Conservation (phyloP, 768 basidiomycete species). For the Rhodotorula graminis region DNA sequence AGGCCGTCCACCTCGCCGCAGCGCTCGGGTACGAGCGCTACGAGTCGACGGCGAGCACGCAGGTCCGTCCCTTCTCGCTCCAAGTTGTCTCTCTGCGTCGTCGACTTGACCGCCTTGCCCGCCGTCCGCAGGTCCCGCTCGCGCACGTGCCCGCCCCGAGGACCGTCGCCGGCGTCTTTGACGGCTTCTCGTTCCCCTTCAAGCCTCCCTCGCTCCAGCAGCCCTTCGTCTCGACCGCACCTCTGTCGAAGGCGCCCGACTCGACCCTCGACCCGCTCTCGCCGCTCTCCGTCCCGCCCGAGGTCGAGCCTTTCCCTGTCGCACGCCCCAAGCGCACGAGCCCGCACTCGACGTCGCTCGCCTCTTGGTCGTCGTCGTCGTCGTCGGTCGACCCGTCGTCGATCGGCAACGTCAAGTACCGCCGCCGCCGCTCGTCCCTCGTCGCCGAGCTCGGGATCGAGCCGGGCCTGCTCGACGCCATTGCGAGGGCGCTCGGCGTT, state of each 20-base stretch:
- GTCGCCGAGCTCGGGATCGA: slow-evolving; percentile 17
- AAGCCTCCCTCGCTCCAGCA: neutral
- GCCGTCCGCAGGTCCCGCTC: neutral
- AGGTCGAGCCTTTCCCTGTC: too few relatives aligned
- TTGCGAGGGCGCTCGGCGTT: slow-evolving; percentile 18
- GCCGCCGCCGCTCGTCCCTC: slow-evolving; percentile 19
- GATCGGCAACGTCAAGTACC: too few relatives aligned
- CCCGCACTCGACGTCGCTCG: neutral
- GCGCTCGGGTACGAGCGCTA: slow-evolving; percentile 6
- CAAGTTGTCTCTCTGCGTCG: neutral
- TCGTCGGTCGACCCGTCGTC: too few relatives aligned
- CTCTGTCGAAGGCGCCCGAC: neutral
- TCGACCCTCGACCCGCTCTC: neutral
- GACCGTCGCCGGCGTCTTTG: neutral
- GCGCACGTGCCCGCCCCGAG: neutral
- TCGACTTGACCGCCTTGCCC: too few relatives aligned
- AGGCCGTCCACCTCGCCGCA: slow-evolving; percentile 7
- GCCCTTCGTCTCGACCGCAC: neutral
- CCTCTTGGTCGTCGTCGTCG: too few relatives aligned
- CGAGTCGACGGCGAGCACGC: neutral
- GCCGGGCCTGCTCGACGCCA: slow-evolving; percentile 4
- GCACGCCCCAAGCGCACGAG: neutral
- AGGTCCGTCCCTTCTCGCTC: neutral
- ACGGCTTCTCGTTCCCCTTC: neutral
- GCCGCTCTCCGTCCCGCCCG: too few relatives aligned